phyloP scores from a whole-genome alignment of 805 yeast genomes.

The Grigorovia yakushimaensis region DNA sequence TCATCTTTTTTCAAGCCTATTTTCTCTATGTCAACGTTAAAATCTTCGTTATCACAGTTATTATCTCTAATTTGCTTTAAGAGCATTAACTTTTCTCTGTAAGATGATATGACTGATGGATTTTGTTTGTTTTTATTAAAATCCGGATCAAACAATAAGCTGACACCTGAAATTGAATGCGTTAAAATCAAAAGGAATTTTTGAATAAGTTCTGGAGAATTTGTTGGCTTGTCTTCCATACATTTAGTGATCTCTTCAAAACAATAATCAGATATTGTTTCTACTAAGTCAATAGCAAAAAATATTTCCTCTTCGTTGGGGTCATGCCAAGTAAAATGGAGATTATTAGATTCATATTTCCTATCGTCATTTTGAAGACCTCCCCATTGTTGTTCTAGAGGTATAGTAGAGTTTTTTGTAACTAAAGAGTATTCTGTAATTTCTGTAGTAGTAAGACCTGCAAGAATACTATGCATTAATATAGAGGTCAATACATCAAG shows the following conservation, averaged over 20 bases:
- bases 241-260: conserved; percentile 34
- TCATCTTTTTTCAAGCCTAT: conserved; percentile 23
- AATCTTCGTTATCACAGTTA: conserved; percentile 27
- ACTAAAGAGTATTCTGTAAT: conserved; percentile 46
- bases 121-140: conserved; percentile 31
- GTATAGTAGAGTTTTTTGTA: conserved; percentile 34
- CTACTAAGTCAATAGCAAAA: conserved; percentile 53
- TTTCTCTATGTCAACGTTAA: conserved; percentile 32
- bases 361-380: conserved; percentile 49
- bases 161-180: conserved; percentile 56
- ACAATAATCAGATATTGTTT: conserved; percentile 36
- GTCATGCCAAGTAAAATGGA: conserved; percentile 63
- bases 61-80: conserved; percentile 31
- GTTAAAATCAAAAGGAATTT: conserved; percentile 48
- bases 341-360: conserved; percentile 39
- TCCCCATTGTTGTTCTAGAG: conserved; percentile 57
- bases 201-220: conserved; percentile 41
- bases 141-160: conserved; percentile 66
- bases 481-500: conserved; percentile 51
- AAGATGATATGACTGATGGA: conserved; percentile 6
- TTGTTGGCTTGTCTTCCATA: conserved; percentile 13
- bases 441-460: conserved; percentile 52
- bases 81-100: conserved; percentile 7
- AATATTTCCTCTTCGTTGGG: conserved; percentile 50
- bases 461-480: conserved; percentile 56